Base-by-base conservation (phyloP, 306 rosid species). In the Psophocarpus tetragonolobus region DNA sequence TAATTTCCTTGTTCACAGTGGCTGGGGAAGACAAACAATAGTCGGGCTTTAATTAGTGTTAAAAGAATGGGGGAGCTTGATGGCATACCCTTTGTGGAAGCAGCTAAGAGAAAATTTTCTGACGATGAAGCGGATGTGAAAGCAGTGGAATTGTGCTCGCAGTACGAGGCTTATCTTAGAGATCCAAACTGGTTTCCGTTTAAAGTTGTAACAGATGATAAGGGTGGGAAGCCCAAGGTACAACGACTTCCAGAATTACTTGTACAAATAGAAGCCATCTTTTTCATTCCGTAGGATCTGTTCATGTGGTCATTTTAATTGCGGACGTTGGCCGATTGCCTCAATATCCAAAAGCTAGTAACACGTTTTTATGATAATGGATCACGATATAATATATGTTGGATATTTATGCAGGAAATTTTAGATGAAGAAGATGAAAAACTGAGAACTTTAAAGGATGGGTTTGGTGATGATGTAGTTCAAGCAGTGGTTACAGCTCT, bases 111-210 rank as follows among this genome's bases (percentile, higher is more conserved):
- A 51, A 88, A 81, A 71, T 79, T 56, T 71, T 5, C 80, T 4
- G 65, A 14, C 8, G 82, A 79, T 4, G 89, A 81, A 66, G 88
- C 50, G 45, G 71, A 60, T 32, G 44, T 80, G 18, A 87, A 85
- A 79, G 88, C 92, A 0, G 0, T 68, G 20, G 78, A 81, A 80
- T 21, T 62, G 68, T 91, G 91, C 71, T 87, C 88, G 10, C 64
- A 48, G 56, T 94, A 94, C 90, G 95, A 94, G 54, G 82, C 2
- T 3, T 38, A 88, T 80, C 84, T 92, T 73, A 48, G 85, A 47
- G 92, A 94, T 73, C 89, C 98, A n/a, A 83, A 20, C 64, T 94
- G 98, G 98, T 86, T 88, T 73, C 98, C 98, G n/a, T 85, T 87
- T 33, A 89, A 86, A 85, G 44, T 86, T n/a, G 24, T 88, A 26